Evolutionary conservation across 495 filamentous ascomycete species (phyloP).

Genomic region (Penicillium dipodomyicola): DNA sequence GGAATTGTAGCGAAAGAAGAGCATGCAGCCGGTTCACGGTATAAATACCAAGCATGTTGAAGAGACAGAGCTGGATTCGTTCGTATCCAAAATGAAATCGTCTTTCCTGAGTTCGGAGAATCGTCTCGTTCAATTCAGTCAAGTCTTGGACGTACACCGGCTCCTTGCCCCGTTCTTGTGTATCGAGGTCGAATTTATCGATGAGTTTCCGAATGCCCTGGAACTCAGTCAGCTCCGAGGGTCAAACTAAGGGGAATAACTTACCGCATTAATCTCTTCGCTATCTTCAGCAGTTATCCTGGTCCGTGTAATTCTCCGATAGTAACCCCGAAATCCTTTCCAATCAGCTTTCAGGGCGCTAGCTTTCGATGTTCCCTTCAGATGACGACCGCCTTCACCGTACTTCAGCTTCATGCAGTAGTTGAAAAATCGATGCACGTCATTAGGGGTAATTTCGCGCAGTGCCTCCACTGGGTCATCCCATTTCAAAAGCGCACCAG

Average conservation of each 20-base stretch:
- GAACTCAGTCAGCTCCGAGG: conserved; percentile 6
- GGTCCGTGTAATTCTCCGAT: conserved; percentile 19
- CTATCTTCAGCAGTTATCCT: conserved; percentile 23
- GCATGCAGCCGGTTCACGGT: no score
- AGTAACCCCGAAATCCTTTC: conserved; percentile 27
- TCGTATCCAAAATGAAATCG: no score
- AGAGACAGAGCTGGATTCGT: no score
- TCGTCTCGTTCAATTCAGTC: conserved; percentile 20
- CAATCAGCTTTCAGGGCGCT: conserved; percentile 20
- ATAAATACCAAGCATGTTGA: no score
- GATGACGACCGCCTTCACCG: conserved; percentile 13
- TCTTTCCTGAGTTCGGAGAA: no score
- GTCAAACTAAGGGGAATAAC: conserved; percentile 8
- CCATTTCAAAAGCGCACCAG: conserved; percentile 15
- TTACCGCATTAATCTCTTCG: conserved; percentile 26
- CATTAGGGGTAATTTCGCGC: conserved; percentile 13
- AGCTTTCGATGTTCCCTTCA: conserved; percentile 20
- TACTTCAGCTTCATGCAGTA: conserved; percentile 20
- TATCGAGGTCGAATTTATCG: conserved; percentile 21
- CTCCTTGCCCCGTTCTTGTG: conserved; percentile 18
- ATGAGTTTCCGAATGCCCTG: conserved; percentile 18
- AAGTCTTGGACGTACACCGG: conserved; percentile 27
- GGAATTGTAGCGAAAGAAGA: no score
- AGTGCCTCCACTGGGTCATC: conserved; percentile 14
- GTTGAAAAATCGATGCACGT: conserved; percentile 21